These are phyloP conservation scores for Cytospora piceae DNA, from an alignment of 2,329 filamentous ascomycete species.

Conservation along the genomic window DNA sequence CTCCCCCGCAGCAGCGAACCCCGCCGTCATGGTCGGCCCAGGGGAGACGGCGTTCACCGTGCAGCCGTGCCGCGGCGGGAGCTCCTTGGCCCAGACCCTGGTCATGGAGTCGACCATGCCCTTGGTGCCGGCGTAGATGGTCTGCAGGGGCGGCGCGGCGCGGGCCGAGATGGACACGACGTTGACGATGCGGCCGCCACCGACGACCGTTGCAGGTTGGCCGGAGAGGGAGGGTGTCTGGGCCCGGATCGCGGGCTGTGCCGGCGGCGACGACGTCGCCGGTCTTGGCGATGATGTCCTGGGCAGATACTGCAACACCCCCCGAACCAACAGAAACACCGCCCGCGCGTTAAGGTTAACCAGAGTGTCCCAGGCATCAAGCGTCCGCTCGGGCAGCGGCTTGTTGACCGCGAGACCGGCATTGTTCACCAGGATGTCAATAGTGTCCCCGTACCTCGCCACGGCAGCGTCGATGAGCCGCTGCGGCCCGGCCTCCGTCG, in stretches of 20 bases:
- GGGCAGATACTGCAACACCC: slow-evolving; percentile 44
- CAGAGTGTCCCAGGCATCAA: slow-evolving; percentile 45
- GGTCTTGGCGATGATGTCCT: slow-evolving; percentile 5
- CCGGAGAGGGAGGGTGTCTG: background rate
- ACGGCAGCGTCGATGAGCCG: slow-evolving; percentile 43
- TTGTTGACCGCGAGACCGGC: slow-evolving; percentile 43
- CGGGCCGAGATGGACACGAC: slow-evolving; percentile 45
- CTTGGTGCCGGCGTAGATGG: slow-evolving; percentile 55
- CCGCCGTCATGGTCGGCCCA: slow-evolving; percentile 45
- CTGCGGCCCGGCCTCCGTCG: slow-evolving; percentile 42
- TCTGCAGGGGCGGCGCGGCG: slow-evolving; percentile 43
- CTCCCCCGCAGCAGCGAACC: slow-evolving; percentile 17
- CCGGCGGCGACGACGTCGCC: no score
- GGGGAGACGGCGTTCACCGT: slow-evolving; percentile 51
- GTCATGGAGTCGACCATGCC: slow-evolving; percentile 55
- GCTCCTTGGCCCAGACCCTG: slow-evolving; percentile 47
- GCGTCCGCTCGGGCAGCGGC: slow-evolving; percentile 43
- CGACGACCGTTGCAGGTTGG: background rate
- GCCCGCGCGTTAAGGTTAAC: slow-evolving; percentile 48
- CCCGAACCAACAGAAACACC: slow-evolving; percentile 48
- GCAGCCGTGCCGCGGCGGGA: slow-evolving; percentile 49
- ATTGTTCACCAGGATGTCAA: slow-evolving; percentile 47
- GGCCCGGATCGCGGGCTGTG: slow-evolving; percentile 10
- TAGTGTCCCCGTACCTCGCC: slow-evolving; percentile 38
- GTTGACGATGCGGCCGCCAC: slow-evolving; percentile 47